Conservation (phyloP, 2,329 filamentous ascomycete genomes). For the Colletotrichum graminicola region DNA sequence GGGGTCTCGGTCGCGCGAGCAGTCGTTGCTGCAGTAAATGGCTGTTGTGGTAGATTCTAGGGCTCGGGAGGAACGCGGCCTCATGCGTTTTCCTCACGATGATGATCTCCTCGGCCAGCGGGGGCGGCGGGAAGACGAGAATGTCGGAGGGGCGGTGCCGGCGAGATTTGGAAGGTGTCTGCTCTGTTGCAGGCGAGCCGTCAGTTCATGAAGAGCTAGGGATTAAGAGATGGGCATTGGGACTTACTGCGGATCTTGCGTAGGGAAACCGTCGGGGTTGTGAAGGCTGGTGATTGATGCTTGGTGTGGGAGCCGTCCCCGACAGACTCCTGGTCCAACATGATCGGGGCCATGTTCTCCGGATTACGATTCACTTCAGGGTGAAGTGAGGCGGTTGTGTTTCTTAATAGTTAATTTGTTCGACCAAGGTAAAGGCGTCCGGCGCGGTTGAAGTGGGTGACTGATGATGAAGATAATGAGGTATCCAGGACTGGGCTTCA, state of each 20-base stretch:
- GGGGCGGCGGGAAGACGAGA: background rate
- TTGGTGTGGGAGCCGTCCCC: background rate
- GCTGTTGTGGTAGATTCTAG: background rate
- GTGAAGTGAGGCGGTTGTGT: background rate
- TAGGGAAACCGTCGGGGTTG: background rate
- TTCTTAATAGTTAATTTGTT: background rate
- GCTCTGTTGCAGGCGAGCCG: background rate
- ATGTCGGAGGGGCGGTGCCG: constrained; percentile 1
- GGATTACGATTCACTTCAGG: background rate
- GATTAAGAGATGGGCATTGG: background rate
- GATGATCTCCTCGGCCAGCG: background rate
- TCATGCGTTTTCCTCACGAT: background rate
- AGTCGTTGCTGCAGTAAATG: background rate
- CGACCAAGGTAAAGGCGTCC: background rate
- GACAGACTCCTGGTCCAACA: background rate
- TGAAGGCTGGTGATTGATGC: background rate
- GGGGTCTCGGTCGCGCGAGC: background rate
- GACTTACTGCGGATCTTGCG: background rate
- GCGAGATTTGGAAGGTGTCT: background rate
- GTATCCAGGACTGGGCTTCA: background rate
- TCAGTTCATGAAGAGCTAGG: background rate
- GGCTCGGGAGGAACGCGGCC: background rate
- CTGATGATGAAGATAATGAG: background rate
- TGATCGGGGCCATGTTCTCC: background rate
- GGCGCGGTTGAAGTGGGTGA: background rate